phyloP scores from a whole-genome alignment of 441 rosid genomes.

The Aleurites moluccanus region DNA sequence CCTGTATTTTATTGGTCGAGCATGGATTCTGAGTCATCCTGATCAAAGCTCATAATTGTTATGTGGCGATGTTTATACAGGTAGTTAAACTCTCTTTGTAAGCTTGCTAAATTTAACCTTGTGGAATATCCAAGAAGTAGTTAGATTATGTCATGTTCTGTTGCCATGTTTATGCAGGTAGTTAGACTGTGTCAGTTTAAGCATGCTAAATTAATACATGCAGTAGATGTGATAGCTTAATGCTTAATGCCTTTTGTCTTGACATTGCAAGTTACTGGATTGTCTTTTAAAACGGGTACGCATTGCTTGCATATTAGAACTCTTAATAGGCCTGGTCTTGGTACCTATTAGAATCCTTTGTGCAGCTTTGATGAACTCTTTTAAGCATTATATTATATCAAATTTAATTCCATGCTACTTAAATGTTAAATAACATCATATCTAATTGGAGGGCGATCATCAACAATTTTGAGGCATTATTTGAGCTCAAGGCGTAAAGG shows the following conservation, averaged over 20 bases:
- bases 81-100: not conserved
- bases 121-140: not conserved
- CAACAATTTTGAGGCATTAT: too few relatives aligned
- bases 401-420: too few relatives aligned
- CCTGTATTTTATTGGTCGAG: not conserved
- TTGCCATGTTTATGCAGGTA: not conserved
- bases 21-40: not conserved
- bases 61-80: not conserved
- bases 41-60: not conserved
- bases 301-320: too few relatives aligned
- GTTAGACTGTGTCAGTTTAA: not conserved
- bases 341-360: too few relatives aligned
- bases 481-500: too few relatives aligned
- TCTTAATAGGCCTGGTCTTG: too few relatives aligned
- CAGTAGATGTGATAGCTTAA: not conserved
- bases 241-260: not conserved
- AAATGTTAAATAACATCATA: too few relatives aligned
- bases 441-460: too few relatives aligned
- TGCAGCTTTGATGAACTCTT: too few relatives aligned
- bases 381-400: too few relatives aligned
- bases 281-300: too few relatives aligned
- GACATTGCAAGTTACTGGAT: not conserved
- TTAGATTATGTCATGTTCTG: too few relatives aligned
- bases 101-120: not conserved
- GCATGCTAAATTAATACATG: not conserved